phyloP scores from a whole-genome alignment of 495 filamentous ascomycete genomes.

The Neurospora sp. region DNA sequence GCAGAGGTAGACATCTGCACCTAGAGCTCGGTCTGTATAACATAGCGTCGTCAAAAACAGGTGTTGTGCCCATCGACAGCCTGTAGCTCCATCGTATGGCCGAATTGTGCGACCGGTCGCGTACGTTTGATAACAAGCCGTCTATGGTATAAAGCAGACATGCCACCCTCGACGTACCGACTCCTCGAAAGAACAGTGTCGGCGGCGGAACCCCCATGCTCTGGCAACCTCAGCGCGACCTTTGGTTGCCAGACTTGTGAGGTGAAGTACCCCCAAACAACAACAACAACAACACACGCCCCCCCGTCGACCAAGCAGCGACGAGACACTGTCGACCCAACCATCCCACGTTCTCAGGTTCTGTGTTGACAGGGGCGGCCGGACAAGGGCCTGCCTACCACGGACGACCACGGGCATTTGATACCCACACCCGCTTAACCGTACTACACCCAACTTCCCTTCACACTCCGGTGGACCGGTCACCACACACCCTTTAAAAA shows the following conservation, averaged over 20 bases:
- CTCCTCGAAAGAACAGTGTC: background rate
- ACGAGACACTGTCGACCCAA: conserved; percentile 12
- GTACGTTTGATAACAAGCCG: background rate
- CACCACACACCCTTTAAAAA: conserved; percentile 11
- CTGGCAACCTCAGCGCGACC: background rate
- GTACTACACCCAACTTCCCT: conserved; percentile 11
- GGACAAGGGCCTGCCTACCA: conserved; percentile 4
- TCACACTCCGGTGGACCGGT: conserved; percentile 23
- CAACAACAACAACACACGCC: conserved; percentile 5
- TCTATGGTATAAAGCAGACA: background rate
- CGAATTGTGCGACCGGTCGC: background rate
- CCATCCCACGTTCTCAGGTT: conserved; percentile 28
- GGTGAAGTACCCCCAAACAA: conserved; percentile 1
- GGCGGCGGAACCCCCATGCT: conserved; percentile 13
- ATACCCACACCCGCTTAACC: conserved; percentile 16
- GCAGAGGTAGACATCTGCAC: background rate
- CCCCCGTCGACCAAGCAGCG: conserved; percentile 12
- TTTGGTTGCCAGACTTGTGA: background rate
- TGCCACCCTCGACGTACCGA: background rate
- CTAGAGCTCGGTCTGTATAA: background rate
- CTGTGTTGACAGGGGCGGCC: conserved; percentile 9
- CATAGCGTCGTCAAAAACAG: background rate
- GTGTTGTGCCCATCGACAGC: background rate
- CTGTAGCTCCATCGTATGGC: background rate
- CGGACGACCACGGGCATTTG: conserved; percentile 13